phyloP scores from a whole-genome alignment of 78 protist genomes.

The Dictyostelium firmibasis region DNA sequence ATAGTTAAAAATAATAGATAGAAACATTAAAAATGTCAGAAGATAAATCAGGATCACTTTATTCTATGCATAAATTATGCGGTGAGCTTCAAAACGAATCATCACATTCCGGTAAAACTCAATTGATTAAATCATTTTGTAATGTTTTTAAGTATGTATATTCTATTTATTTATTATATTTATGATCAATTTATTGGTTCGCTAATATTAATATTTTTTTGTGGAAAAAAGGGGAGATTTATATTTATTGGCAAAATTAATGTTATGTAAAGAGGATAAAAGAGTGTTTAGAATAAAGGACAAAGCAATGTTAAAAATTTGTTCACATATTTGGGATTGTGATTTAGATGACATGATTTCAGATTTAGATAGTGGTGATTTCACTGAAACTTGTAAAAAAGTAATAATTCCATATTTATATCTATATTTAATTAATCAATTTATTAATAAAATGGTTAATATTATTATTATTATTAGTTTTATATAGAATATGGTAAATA shows the following conservation, averaged over 20 bases:
- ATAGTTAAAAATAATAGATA: too few species aligned
- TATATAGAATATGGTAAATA: conserved; percentile 46
- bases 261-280: conserved; percentile 80
- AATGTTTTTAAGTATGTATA: conserved; percentile 24
- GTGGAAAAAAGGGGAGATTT: conserved; percentile 75
- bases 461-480: background rate
- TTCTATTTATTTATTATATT: background rate
- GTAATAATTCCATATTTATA: background rate
- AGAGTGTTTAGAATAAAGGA: conserved; percentile 84
- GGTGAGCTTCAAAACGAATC: conserved; percentile 33
- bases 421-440: background rate
- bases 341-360: conserved; percentile 42
- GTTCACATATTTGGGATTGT: conserved; percentile 26
- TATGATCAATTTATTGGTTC: too few species aligned
- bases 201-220: too few species aligned
- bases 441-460: background rate
- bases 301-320: conserved; percentile 77
- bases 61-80: conserved; percentile 49
- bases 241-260: conserved; percentile 70
- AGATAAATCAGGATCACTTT: conserved; percentile 68
- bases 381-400: conserved; percentile 78
- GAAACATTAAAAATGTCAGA: conserved; percentile 7
- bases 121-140: conserved; percentile 30
- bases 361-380: conserved; percentile 82
- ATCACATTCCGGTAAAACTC: conserved; percentile 74